Evolutionary conservation across 208 protist genomes (phyloP), one percentile per base, ranked within the genome.

Genomic region (Leishmania braziliensis): DNA sequence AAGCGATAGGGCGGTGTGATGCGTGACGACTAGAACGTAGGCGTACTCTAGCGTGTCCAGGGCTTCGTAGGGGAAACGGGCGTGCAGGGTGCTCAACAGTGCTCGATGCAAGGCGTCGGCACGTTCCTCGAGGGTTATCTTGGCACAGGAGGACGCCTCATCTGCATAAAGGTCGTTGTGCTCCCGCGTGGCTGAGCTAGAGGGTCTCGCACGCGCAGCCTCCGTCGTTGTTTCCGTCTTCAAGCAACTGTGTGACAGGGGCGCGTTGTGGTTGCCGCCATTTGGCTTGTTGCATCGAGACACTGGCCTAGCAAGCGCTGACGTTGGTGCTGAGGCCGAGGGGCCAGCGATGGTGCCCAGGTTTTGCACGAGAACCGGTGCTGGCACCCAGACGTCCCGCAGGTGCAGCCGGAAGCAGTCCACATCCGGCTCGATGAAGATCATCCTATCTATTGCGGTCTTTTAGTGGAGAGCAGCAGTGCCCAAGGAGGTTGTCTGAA

Each of bases 351-450:
- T 53, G 65, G 75, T 39, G n/a, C 78, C 53, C 0, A 84, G 71
- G 48, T 75, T 36, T 23, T 84, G 77, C n/a, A n/a, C 36, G 2
- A 92, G 81, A 8, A 95, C 78, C 20, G 62, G 76, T 33, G 14
- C 53, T 16, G 92, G 90, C 9, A 95, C 66, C 20, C 84, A 80
- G 33, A 95, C 39, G 36, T 85, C 74, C 33, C 81, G 79, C 65
- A 95, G 79, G n/a, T 84, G 83, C 58, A 95, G 80, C 65, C 83
- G 86, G 68, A 95, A 90, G 81, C 82, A 93, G 76, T 93, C 90
- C 14, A 95, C 84, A 26, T 95, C 92, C 9, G 92, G 90, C 70
- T 95, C 92, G 12, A 90, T 43, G 71, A 90, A 93, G 18, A 95
- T 23, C 92, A 95, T 95, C 23, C 8, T 53, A 39, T 54, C n/a